Percentiles rank a stretch among this genome's conserved stretches.
Conservation (phyloP, 2,329 filamentous ascomycete species). For the Aspergillus jensenii region DNA sequence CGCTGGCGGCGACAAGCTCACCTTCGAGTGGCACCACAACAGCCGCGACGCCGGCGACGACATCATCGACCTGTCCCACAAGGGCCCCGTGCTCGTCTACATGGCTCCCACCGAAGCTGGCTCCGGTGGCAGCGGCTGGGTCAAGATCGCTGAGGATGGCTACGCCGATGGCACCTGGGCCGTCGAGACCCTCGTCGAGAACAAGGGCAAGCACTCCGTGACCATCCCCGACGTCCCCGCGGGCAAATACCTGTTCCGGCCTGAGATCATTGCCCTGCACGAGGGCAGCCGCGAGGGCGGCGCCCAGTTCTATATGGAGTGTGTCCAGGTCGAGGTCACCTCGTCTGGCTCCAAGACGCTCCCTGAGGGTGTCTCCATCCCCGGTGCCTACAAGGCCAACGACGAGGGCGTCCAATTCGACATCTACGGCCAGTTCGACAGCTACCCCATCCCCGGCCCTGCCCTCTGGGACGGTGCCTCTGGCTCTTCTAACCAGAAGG, state of each 20-base stretch:
- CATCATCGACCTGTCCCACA: conserved; percentile 23
- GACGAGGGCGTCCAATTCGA: conserved; percentile 20
- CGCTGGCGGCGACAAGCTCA: conserved; percentile 22
- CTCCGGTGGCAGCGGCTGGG: conserved; percentile 19
- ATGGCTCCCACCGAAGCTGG: conserved; percentile 21
- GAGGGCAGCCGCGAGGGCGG: conserved; percentile 18
- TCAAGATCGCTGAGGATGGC: conserved; percentile 24
- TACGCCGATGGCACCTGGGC: conserved; percentile 22
- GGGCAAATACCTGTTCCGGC: conserved; percentile 23
- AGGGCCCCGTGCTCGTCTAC: conserved; percentile 22
- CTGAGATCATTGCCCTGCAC: conserved; percentile 25
- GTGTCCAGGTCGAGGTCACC: conserved; percentile 24
- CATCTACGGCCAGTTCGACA: conserved; percentile 18
- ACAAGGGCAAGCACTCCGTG: conserved; percentile 23
- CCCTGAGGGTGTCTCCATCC: conserved; percentile 21
- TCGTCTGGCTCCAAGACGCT: conserved; percentile 19
- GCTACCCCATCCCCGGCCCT: conserved; percentile 23
- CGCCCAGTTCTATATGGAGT: conserved; percentile 27
- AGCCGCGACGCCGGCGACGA: conserved; percentile 18
- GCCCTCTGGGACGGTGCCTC: conserved; percentile 22
- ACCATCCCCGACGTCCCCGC: conserved; percentile 22
- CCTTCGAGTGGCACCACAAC: conserved; percentile 26
- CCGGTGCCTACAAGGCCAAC: conserved; percentile 18
- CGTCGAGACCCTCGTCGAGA: conserved; percentile 18
- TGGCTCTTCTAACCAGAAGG: conserved; percentile 9